These are phyloP conservation scores for Trichoderma brevicompactum DNA, from an alignment of 2,329 filamentous ascomycete species.

Conservation along the genomic window DNA sequence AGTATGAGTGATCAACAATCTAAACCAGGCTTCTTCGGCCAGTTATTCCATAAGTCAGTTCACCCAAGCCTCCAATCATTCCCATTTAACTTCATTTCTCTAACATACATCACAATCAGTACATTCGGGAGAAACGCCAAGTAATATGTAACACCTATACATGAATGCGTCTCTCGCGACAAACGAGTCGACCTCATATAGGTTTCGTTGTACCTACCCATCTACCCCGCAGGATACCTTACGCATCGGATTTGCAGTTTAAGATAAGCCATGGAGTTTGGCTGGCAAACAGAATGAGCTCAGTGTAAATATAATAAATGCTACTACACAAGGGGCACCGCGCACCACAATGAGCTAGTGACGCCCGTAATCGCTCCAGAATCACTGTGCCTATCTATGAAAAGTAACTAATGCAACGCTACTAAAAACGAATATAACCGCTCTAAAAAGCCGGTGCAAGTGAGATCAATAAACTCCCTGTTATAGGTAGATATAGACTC, in stretches of 20 bases:
- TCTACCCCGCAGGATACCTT: not conserved
- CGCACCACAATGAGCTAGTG: not conserved
- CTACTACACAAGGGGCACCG: not conserved
- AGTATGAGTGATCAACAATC: slow-evolving; percentile 60
- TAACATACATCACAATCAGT: slow-evolving; percentile 12
- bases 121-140: slow-evolving; percentile 29
- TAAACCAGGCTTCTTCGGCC: slow-evolving; percentile 54
- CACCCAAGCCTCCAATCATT: not conserved
- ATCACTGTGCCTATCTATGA: too few species aligned
- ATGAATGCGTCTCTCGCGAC: not conserved
- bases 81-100: not conserved
- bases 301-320: slow-evolving; percentile 11
- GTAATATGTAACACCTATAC: not conserved
- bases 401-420: not conserved
- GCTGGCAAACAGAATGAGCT: slow-evolving; percentile 18
- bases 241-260: not conserved
- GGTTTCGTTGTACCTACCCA: not conserved
- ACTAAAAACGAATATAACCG: not conserved
- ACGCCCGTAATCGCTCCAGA: not conserved
- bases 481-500: not conserved
- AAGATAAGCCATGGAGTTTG: slow-evolving; percentile 13
- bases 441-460: not conserved
- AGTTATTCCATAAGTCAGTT: slow-evolving; percentile 62
- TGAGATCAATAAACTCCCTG: not conserved
- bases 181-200: not conserved